Evolutionary conservation across 2,329 filamentous ascomycete species (phyloP), one percentile per base, ranked within the genome.

Genomic region (Ceratocystiopsis sp.): DNA sequence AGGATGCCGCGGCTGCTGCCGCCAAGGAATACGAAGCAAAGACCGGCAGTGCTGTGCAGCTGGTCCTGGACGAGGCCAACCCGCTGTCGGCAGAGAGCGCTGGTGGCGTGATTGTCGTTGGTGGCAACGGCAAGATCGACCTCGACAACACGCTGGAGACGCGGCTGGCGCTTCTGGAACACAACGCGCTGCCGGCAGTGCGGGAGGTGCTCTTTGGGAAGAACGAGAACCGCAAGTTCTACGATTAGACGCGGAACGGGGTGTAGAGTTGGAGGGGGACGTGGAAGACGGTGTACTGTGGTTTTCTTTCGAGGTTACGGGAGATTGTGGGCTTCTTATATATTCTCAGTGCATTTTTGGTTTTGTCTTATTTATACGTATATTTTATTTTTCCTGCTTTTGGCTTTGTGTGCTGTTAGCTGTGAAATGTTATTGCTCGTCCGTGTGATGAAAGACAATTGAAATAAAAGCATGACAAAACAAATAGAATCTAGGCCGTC

Each of bases 81-180:
- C 72, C 80, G 45, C 65, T 93, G 57, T 76, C 87, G 12, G 25
- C 19, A 34, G 39, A 48, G 52, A 96, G 91, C 55, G 72, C 86
- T 47, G 91, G 91, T 47, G 91, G 91, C 54, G 71, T 93, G 45
- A 61, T 74, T 46, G 77, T 98, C 51, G 64, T 93, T 44, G 85
- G 87, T 50, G 80, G 82, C 52, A 71, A 71, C 51, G 91, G 91
- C 59, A 95, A 89, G 72, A 96, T 98, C 59, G 86, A 94, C 56
- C 89, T 98, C 62, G 87, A 95, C 74, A 96, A 98, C 69, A 96
- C 91, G 44, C 83, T 96, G 53, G 91, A 96, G 60, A 83, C 93
- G 59, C 79, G 91, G 52, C 69, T 98, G 62, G 75, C 73, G 56
- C 70, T 96, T 48, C 75, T 96, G 51, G 81, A 94, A 64, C 78